Base-by-base conservation (phyloP, 306 rosid genomes). In the Quercus parvula region DNA sequence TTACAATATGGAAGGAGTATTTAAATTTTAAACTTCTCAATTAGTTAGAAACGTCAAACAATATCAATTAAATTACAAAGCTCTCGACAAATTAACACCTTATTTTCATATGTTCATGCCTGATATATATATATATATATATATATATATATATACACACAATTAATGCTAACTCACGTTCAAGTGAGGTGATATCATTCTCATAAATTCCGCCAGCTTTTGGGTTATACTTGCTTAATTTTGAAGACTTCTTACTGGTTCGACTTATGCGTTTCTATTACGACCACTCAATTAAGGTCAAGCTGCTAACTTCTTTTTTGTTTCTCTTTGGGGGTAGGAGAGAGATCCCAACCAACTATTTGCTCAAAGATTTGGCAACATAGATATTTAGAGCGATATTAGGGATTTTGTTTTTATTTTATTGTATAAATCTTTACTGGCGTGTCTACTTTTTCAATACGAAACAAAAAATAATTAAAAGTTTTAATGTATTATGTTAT, bases 101-200 rank as follows among this genome's bases (percentile, higher is more conserved):
- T 8, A 14, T 61, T 11, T 25, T 27, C 30, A 61, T 11, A 59
- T 24, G 4, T 59, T 3, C 15, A 4, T 17, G 10, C 14, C 30
- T 55, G 55, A 11, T 25, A 75, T 73, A 71, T 55, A 55, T 77
- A 54, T 44, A 55, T 54, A 44, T 77, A 55, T 77, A 54, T 54
- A 44, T 77, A 55, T 77, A 54, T 44, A 11, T 25, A 75, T 73
- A 71, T 55, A 55, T 77, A 54, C 31, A 55, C 70, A 56, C 73
- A 55, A 72, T 80, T 6, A 83, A 74, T 83, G 71, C 24, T 9
- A 63, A 28, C 20, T 13, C n/a, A 1, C 15, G 10, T 79, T 77
- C 55, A 33, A 79, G 5, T 58, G 71, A 71, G 70, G 68, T 86
- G 85, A 80, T 84, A 64, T 84, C 85, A 82, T 51, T 41, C 33